Percentiles rank a stretch among this genome's conserved stretches.
phyloP scores from a whole-genome alignment of 1,284 basidiomycete genomes.

The Cutaneotrichosporon cutaneum region DNA sequence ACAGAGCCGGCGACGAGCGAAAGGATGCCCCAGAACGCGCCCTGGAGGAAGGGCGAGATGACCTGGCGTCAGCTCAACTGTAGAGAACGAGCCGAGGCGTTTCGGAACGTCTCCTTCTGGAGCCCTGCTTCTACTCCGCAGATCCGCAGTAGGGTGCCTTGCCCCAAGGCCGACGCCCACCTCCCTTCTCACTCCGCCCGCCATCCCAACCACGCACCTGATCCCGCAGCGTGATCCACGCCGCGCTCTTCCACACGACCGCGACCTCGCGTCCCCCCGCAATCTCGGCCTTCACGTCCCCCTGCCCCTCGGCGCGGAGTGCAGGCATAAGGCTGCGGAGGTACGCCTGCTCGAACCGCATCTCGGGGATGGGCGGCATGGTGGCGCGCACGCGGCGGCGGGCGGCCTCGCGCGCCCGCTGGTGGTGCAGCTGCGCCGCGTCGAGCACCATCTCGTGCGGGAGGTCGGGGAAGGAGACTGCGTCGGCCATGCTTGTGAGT shows the following conservation, averaged over 20 bases:
- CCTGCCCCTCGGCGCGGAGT: slow-evolving; percentile 24
- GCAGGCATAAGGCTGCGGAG: slow-evolving; percentile 33
- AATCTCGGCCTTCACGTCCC: slow-evolving; percentile 1
- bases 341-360: slow-evolving; percentile 50
- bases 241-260: slow-evolving; percentile 43
- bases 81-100: background rate
- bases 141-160: too few relatives aligned
- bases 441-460: slow-evolving; percentile 16
- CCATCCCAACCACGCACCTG: slow-evolving; percentile 38
- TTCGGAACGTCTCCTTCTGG: background rate
- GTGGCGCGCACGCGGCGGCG: slow-evolving; percentile 40
- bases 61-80: slow-evolving; percentile 23
- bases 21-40: slow-evolving; percentile 49
- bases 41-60: slow-evolving; percentile 44
- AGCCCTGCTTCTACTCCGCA: too few relatives aligned
- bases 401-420: slow-evolving; percentile 33
- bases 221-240: slow-evolving; percentile 50
- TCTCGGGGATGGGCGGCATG: slow-evolving; percentile 50
- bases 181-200: background rate
- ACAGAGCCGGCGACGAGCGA: slow-evolving; percentile 28
- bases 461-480: slow-evolving; percentile 32
- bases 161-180: too few relatives aligned
- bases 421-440: slow-evolving; percentile 22
- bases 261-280: slow-evolving; percentile 41
- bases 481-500: slow-evolving; percentile 10